Conservation (phyloP, 176 grass and related monocot species). For the Guadua angustifolia region DNA sequence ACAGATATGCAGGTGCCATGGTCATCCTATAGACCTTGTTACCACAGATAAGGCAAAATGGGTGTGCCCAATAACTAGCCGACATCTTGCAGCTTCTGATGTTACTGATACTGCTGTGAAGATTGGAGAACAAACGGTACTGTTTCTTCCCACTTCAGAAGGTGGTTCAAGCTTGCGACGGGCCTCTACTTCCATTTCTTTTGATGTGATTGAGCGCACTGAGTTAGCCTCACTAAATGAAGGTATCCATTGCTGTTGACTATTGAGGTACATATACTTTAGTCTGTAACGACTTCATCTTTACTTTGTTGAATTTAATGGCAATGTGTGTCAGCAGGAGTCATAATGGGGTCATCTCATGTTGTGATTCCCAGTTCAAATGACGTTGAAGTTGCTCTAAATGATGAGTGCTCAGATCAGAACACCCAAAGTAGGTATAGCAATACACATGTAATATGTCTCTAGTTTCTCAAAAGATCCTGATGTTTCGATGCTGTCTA, state of each 20-base stretch:
- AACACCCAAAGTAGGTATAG: constrained; percentile 72
- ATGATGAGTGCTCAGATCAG: constrained; percentile 59
- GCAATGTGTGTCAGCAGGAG: constrained; percentile 53
- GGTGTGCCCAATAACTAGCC: constrained; percentile 60
- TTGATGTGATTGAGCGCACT: constrained; percentile 76
- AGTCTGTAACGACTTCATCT: neutral
- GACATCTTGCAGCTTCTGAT: constrained; percentile 69
- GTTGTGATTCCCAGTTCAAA: constrained; percentile 70
- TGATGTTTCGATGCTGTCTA: constrained; percentile 30
- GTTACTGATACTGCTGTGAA: constrained; percentile 77
- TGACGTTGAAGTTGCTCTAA: constrained; percentile 66
- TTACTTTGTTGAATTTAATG: constrained; percentile 17
- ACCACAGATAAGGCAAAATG: constrained; percentile 46
- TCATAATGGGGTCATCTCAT: constrained; percentile 67
- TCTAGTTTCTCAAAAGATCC: constrained; percentile 30
- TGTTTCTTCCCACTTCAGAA: constrained; percentile 76
- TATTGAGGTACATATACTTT: neutral
- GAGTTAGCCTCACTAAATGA: constrained; percentile 75
- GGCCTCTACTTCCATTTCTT: constrained; percentile 57
- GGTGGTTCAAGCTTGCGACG: constrained; percentile 38
- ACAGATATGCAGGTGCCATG: constrained; percentile 92
- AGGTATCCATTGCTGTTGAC: constrained; percentile 50
- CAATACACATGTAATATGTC: constrained; percentile 24
- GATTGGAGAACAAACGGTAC: constrained; percentile 69
- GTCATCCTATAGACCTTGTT: constrained; percentile 49